Conservation (phyloP, 2,329 filamentous ascomycete species). For the Cladophialophora carrionii region DNA sequence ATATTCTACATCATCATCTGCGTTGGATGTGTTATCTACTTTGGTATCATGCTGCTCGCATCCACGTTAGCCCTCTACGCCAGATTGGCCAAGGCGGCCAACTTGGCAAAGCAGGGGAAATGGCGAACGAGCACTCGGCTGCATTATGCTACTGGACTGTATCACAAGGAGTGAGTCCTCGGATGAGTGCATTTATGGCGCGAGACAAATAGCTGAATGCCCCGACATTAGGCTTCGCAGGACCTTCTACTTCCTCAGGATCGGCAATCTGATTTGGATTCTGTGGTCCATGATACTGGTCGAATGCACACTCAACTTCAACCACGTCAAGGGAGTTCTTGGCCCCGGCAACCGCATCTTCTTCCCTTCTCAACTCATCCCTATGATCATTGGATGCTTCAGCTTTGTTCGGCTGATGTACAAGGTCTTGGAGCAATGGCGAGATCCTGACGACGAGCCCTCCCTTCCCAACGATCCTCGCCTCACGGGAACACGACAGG, state of each 20-base stretch:
- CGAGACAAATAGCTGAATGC: neutral
- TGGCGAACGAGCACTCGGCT: slow-evolving; percentile 28
- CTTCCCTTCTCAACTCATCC: slow-evolving; percentile 27
- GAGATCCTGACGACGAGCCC: slow-evolving; percentile 28
- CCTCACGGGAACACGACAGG: slow-evolving; percentile 4
- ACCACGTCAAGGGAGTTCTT: slow-evolving; percentile 28
- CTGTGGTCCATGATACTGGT: slow-evolving; percentile 25
- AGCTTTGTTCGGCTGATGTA: slow-evolving; percentile 25
- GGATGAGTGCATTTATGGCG: neutral
- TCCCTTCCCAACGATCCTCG: slow-evolving; percentile 18
- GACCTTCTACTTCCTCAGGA: slow-evolving; percentile 19
- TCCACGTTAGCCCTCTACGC: slow-evolving; percentile 16
- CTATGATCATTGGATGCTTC: slow-evolving; percentile 29
- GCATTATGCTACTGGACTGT: slow-evolving; percentile 27
- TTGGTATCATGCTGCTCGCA: slow-evolving; percentile 20
- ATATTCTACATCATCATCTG: slow-evolving; percentile 28
- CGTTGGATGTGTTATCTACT: slow-evolving; percentile 22
- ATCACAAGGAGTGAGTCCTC: slow-evolving; percentile 21
- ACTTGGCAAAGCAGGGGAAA: slow-evolving; percentile 14
- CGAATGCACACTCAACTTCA: slow-evolving; percentile 26
- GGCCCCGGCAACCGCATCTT: slow-evolving; percentile 23
- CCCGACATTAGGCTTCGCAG: slow-evolving; percentile 17
- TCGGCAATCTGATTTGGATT: slow-evolving; percentile 26
- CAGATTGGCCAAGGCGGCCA: slow-evolving; percentile 5
- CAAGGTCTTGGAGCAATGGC: slow-evolving; percentile 25